Percentiles rank a stretch among this genome's conserved stretches.
Evolutionary conservation across 495 filamentous ascomycete genomes (phyloP).

Genomic region (Tuber microsphaerosporum): DNA sequence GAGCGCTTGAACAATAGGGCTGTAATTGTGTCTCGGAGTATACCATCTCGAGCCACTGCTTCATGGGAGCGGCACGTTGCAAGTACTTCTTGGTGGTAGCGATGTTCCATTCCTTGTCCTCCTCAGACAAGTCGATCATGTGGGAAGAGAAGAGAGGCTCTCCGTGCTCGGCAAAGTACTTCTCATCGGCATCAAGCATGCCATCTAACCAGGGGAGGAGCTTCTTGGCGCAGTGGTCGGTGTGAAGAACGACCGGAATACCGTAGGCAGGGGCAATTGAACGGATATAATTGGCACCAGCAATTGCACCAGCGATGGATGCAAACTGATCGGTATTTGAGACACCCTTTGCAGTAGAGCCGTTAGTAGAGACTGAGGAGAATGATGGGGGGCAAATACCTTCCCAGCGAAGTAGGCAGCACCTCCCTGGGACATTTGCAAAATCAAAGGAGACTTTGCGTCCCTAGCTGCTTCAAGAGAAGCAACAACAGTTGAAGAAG

Average conservation of each 20-base stretch:
- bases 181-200: conserved; percentile 86
- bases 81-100: conserved; percentile 81
- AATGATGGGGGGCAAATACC: not conserved
- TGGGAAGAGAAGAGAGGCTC: conserved; percentile 90
- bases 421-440: conserved; percentile 89
- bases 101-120: conserved; percentile 83
- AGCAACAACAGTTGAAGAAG: conserved; percentile 79
- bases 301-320: conserved; percentile 77
- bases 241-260: conserved; percentile 85
- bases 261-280: conserved; percentile 78
- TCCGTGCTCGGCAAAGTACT: conserved; percentile 82
- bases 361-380: conserved; percentile 8
- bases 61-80: conserved; percentile 84
- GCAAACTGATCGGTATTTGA: conserved; percentile 77
- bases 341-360: conserved; percentile 53
- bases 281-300: conserved; percentile 90
- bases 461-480: conserved; percentile 90
- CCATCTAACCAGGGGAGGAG: conserved; percentile 93
- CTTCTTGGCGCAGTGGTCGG: conserved; percentile 91
- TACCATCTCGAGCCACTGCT: conserved; percentile 99
- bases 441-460: conserved; percentile 75
- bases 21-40: conserved; percentile 27
- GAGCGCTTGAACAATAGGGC: conserved; percentile 1
- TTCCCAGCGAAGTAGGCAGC: conserved; percentile 92
- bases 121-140: conserved; percentile 97